Evolutionary conservation across 257 asterid species (phyloP), one percentile per base, ranked within the genome.

Genomic region (Solanum okadae): DNA sequence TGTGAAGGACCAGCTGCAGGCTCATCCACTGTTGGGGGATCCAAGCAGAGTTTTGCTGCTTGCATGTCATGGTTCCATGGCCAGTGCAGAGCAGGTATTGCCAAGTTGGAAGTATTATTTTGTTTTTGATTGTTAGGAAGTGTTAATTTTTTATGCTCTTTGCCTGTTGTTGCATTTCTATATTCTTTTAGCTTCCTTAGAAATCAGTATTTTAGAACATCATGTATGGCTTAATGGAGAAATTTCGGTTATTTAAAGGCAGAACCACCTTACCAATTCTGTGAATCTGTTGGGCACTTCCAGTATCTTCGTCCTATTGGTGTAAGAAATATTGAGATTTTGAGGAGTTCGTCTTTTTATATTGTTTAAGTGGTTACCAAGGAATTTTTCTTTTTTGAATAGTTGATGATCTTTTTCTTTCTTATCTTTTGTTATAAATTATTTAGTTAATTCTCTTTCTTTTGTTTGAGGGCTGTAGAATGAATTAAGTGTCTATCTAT

Each of bases 51-150:
- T 96, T 88, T 93, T 96, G 88, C 90, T 96, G 91, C 98, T 96
- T 91, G 98, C 98, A 42, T 96, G 99, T 91, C 99, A 96, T 92
- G 99, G 99, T 91, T 96, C 99, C 91, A 96, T 96, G 99, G 92
- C 98, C 87, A 96, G 98, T 91, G 90, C 97, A 44, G 99, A 96
- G 86, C 99, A 96, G 99, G 99, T 95, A 61, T n/a, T 40, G 52
- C 65, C 38, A 68, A 81, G 81, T 87, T 87, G 34, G 76, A 88
- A 81, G 44, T 82, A 38, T 31, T 84, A 35, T 37, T 37, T 75
- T 75, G 52, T 75, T 37, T 37, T 75, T 75, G 52, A 75, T 75
- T 75, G 83, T 37, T 75, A 1, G 34, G 76, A 87, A 82, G 22
- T 46, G 68, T 81, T 86, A 38, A 34, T 56, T 70, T 87, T 79